Conservation (phyloP, 139 green algal genomes). For the Astrephomene gubernaculifera region DNA sequence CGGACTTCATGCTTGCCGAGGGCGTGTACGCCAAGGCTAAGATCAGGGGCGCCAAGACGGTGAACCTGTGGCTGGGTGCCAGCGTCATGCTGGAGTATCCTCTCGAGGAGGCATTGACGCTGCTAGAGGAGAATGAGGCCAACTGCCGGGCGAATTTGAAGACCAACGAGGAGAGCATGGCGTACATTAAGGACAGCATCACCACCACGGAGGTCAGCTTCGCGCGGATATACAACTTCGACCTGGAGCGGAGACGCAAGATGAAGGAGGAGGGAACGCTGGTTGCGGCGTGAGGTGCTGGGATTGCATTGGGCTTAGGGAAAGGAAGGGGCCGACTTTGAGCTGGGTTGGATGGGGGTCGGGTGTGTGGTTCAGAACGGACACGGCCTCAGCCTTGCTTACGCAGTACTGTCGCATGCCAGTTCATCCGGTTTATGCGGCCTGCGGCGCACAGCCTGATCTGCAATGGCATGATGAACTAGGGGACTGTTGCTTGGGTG, state of each 20-base stretch:
- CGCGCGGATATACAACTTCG: slow-evolving; percentile 69
- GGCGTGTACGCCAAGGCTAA: slow-evolving; percentile 69
- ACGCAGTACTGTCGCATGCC: too few relatives aligned
- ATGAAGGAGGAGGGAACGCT: slow-evolving; percentile 12
- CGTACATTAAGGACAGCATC: slow-evolving; percentile 54
- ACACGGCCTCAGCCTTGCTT: too few relatives aligned
- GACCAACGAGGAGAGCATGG: slow-evolving; percentile 58
- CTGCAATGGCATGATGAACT: too few relatives aligned
- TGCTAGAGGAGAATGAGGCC: slow-evolving; percentile 67
- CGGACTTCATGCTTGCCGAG: slow-evolving; percentile 77
- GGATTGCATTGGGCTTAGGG: too few relatives aligned
- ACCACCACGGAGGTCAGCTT: slow-evolving; percentile 74
- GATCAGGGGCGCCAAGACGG: slow-evolving; percentile 59
- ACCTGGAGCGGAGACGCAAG: slow-evolving; percentile 56
- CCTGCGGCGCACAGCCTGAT: too few relatives aligned
- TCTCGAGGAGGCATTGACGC: slow-evolving; percentile 69
- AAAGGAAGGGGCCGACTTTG: too few relatives aligned
- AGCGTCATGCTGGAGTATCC: slow-evolving; percentile 87
- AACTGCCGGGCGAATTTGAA: slow-evolving; percentile 61
- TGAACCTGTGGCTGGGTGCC: slow-evolving; percentile 87
- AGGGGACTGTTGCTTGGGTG: too few relatives aligned
- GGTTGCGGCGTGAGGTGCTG: slow-evolving; percentile 1
- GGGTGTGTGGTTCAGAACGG: too few relatives aligned
- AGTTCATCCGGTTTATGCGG: too few relatives aligned
- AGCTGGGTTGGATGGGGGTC: too few relatives aligned